Evolutionary conservation across 805 yeast genomes (phyloP), one percentile per base, ranked within the genome.

Genomic region (Myxozyma udenii): DNA sequence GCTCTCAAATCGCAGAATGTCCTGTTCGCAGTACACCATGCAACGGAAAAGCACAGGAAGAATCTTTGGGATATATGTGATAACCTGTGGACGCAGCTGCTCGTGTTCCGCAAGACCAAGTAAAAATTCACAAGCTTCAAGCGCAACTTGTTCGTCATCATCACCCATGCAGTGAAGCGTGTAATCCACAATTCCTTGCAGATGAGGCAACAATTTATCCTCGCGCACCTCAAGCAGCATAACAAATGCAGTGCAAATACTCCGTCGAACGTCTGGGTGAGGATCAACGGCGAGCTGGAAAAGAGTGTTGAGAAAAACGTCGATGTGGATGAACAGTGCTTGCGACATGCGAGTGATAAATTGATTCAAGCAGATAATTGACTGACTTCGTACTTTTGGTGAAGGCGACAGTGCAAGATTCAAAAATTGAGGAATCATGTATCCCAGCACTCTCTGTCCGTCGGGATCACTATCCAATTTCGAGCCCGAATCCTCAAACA

Each of bases 111-210:
- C 79, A 48, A 91, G 74, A 1, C 86, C 81, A 40, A 91, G 76
- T 53, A 93, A 71, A 62, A 93, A 89, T 70, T 93, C 98, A 67
- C 96, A 88, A 2, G 95, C 97, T 66, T 90, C 96, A 50, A 90
- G 73, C 0, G 95, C 84, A 28, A 88, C 95, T 48, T 77, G 83
- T 60, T 85, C 90, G 56, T 83, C 83, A 19, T 68, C 68, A 47
- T 74, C 73, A 50, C 77, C 77, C 71, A 91, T 80, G 53, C 89
- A 78, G 69, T 89, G 96, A 45, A 88, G 69, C 63, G 90, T 82
- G 71, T 85, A 93, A 58, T 81, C 79, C 37, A 91, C 78, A 14
- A 93, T 88, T n/a, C 97, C 97, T 48, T 77, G 80, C 50, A 91
- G 67, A 66, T 91, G 95, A 5, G 90, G 88, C 44, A 77, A 68